phyloP scores from a whole-genome alignment of 306 rosid species.

The Lathyrus tuberosus region DNA sequence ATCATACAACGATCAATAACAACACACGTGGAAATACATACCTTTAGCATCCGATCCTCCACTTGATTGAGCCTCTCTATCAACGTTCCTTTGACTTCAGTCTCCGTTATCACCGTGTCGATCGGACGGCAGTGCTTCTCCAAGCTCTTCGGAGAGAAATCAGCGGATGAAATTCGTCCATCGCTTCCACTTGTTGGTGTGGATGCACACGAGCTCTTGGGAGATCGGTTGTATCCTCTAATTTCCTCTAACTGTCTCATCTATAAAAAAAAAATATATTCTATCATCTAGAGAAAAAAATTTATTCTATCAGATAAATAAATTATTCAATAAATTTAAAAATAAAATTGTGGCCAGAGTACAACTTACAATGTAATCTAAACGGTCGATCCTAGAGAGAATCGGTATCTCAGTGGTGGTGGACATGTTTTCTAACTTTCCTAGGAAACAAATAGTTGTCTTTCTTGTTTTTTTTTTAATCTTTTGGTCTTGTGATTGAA shows the following conservation, averaged over 20 bases:
- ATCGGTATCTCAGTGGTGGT: slow-evolving; percentile 58
- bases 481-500: slow-evolving; percentile 6
- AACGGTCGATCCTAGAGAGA: slow-evolving; percentile 66
- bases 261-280: background rate
- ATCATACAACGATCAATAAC: background rate
- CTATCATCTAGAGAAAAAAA: too few species aligned
- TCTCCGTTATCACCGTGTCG: slow-evolving; percentile 57
- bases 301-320: too few species aligned
- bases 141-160: slow-evolving; percentile 68
- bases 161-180: slow-evolving; percentile 41
- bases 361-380: slow-evolving; percentile 63
- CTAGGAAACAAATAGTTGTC: slow-evolving; percentile 31
- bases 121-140: slow-evolving; percentile 95
- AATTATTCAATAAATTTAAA: background rate
- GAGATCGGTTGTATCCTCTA: slow-evolving; percentile 45
- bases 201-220: slow-evolving; percentile 46
- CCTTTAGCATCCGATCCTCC: slow-evolving; percentile 80
- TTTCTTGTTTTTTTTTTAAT: background rate
- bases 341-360: too few species aligned
- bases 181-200: slow-evolving; percentile 48
- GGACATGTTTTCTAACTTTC: slow-evolving; percentile 50
- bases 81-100: slow-evolving; percentile 68
- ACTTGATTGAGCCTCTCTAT: slow-evolving; percentile 67
- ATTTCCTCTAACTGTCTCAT: slow-evolving; percentile 46
- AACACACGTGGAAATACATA: background rate